These are phyloP conservation scores for Fusarium anthophilum DNA, from an alignment of 2,329 filamentous ascomycete species.

Conservation along the genomic window DNA sequence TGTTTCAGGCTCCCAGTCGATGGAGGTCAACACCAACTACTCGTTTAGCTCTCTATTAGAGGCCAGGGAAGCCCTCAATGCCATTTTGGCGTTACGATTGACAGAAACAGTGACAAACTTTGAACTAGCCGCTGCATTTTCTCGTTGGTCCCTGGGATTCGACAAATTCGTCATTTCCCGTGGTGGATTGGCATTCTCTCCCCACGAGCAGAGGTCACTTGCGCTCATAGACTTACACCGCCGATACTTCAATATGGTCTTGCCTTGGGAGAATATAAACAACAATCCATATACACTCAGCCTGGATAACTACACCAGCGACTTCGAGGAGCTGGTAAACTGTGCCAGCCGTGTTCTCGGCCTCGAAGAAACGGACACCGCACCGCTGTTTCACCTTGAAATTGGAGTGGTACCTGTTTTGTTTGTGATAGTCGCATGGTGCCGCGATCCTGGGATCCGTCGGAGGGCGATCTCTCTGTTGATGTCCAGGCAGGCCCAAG, in stretches of 20 bases:
- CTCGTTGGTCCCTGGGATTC: neutral
- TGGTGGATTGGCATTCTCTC: accelerated
- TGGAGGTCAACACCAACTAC: accelerated
- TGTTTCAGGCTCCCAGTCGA: neutral
- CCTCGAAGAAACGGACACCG: neutral
- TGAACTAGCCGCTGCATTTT: neutral
- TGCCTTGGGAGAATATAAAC: neutral
- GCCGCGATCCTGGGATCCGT: neutral
- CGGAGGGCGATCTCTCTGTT: neutral
- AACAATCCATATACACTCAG: neutral
- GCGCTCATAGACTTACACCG: neutral
- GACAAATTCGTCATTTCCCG: neutral
- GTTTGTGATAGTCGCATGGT: neutral
- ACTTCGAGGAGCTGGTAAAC: neutral
- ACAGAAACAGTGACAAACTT: neutral
- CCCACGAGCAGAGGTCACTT: neutral
- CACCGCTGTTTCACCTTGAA: neutral
- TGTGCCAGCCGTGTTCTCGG: neutral
- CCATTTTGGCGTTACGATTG: neutral
- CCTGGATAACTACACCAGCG: accelerated
- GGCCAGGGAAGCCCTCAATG: neutral
- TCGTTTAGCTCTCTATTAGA: neutral
- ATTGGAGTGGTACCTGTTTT: neutral
- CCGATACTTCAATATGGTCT: neutral
- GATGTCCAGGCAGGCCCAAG: neutral